Conservation (phyloP, 2,329 filamentous ascomycete genomes). For the Talaromyces atroroseus region DNA sequence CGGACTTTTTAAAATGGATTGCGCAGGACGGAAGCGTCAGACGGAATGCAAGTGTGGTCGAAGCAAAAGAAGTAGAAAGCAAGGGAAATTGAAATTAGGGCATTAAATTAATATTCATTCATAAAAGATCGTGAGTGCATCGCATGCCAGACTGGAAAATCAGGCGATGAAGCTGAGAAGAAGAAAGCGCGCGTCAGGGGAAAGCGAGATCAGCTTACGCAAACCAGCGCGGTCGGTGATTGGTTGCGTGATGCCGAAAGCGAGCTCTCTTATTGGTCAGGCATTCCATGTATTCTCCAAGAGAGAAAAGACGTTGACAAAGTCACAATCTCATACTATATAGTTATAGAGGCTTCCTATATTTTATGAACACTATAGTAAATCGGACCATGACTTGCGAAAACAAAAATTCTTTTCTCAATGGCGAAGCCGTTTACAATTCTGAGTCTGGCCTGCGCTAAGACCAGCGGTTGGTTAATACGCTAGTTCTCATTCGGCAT, state of each 20-base stretch:
- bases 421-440: too few species aligned
- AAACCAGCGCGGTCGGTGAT: constrained; percentile 3
- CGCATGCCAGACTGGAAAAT: background rate
- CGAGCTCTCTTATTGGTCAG: constrained; percentile 1
- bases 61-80: background rate
- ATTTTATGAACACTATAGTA: too few species aligned
- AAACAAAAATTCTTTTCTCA: too few species aligned
- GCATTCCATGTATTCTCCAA: background rate
- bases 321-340: too few species aligned
- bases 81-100: background rate
- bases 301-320: too few species aligned
- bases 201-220: background rate
- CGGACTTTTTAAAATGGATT: background rate
- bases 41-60: background rate
- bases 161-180: background rate
- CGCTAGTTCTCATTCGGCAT: background rate
- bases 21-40: background rate
- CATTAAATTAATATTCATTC: background rate
- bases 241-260: constrained; percentile 1
- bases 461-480: background rate
- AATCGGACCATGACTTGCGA: too few species aligned
- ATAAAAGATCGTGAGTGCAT: background rate
- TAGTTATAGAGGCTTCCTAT: too few species aligned
- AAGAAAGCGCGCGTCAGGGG: background rate
- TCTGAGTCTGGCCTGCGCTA: too few species aligned